Evolutionary conservation across 1,284 basidiomycete species (phyloP).

Genomic region (Cerrena zonata): DNA sequence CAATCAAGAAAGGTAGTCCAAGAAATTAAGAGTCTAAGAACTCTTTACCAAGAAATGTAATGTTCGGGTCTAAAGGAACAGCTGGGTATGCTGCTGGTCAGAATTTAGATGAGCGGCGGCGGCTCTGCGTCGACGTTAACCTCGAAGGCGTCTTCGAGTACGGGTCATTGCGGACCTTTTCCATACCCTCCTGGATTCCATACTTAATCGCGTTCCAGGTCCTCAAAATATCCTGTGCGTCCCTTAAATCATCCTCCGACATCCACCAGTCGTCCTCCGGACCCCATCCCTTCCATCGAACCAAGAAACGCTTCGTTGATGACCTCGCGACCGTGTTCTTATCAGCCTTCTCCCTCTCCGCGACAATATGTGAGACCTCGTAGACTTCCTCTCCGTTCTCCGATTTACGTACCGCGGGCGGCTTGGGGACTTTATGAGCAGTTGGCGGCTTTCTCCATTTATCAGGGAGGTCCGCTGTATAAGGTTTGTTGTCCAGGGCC

Average conservation of each 20-base stretch:
- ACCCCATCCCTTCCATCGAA: conserved; percentile 44
- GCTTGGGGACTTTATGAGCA: conserved; percentile 12
- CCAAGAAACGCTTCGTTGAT: conserved; percentile 25
- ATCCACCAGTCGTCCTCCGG: conserved; percentile 45
- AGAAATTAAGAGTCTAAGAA: too few relatives aligned
- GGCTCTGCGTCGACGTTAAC: background rate
- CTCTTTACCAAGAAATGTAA: too few relatives aligned
- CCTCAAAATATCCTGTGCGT: conserved; percentile 28
- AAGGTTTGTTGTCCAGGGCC: conserved; percentile 13
- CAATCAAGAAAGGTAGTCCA: too few relatives aligned
- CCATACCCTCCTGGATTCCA: conserved; percentile 21
- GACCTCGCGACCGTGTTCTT: background rate
- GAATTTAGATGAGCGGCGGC: too few relatives aligned
- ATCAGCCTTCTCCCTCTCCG: conserved; percentile 18
- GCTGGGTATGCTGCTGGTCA: too few relatives aligned
- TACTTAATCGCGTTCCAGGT: conserved; percentile 26
- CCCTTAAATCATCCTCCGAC: conserved; percentile 27
- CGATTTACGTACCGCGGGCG: conserved; percentile 16
- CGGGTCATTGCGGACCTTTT: conserved; percentile 22
- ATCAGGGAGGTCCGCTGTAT: conserved; percentile 27
- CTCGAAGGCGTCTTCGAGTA: background rate
- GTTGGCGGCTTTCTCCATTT: conserved; percentile 22
- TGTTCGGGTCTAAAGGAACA: too few relatives aligned
- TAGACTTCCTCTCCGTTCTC: conserved; percentile 21
- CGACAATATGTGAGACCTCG: conserved; percentile 33